Percentiles rank a stretch among this genome's conserved stretches.
Conservation (phyloP, 192 early-diverging fungal genomes). For the Gaertneriomyces sp. region DNA sequence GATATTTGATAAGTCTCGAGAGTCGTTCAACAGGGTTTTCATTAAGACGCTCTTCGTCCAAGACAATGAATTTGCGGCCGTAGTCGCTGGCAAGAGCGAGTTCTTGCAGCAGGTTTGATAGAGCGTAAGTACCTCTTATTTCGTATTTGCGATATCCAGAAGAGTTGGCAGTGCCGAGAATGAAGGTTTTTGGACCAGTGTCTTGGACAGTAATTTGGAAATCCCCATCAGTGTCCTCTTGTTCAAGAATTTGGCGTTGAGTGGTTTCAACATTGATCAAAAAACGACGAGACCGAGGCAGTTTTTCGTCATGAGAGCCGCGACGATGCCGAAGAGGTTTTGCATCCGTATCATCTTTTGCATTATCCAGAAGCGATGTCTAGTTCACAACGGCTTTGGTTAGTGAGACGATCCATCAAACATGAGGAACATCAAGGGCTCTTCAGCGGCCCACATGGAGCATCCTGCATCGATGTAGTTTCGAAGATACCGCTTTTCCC, state of each 20-base stretch:
- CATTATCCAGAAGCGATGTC: too few relatives aligned
- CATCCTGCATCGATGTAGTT: neutral
- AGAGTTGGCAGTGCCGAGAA: conserved; percentile 79
- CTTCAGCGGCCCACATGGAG: neutral
- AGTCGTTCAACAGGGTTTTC: conserved; percentile 93
- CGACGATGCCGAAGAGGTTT: conserved; percentile 12
- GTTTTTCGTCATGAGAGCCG: conserved; percentile 45
- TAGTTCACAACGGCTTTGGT: too few relatives aligned
- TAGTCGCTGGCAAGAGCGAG: conserved; percentile 85
- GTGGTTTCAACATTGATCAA: conserved; percentile 84
- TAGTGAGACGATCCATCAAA: too few relatives aligned
- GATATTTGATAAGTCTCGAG: conserved; percentile 81
- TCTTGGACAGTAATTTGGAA: conserved; percentile 94
- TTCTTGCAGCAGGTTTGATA: conserved; percentile 94
- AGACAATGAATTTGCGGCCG: conserved; percentile 79
- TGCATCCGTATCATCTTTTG: too few relatives aligned
- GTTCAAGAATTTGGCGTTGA: conserved; percentile 71
- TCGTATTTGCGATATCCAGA: conserved; percentile 85
- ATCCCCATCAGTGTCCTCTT: conserved; percentile 95
- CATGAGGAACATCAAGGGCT: neutral
- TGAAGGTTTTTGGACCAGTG: conserved; percentile 82
- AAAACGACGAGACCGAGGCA: conserved; percentile 63
- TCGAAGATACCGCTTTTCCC: too few relatives aligned
- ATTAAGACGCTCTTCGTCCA: conserved; percentile 84
- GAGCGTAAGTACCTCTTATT: conserved; percentile 89